Percentiles rank a stretch among this genome's conserved stretches.
Conservation (phyloP, 2,329 filamentous ascomycete genomes). For the Trichoderma guizhouense region DNA sequence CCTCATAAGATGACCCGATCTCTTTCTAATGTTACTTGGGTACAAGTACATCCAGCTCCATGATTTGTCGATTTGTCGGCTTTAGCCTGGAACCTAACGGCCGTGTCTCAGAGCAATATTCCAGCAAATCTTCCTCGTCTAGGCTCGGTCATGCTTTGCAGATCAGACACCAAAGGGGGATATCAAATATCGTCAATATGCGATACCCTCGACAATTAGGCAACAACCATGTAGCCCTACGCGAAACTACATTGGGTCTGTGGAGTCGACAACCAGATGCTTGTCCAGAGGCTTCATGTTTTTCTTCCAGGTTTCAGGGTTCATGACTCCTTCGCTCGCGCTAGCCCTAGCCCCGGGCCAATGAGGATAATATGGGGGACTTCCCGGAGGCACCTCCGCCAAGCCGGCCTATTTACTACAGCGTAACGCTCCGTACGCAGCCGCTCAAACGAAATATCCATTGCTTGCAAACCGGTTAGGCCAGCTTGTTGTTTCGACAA, state of each 20-base stretch:
- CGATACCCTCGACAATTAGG: background rate
- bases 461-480: background rate
- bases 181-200: slow-evolving; percentile 6
- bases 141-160: background rate
- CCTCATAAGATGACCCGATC: background rate
- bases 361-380: background rate
- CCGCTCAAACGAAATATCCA: background rate
- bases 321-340: slow-evolving; percentile 7
- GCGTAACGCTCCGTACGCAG: background rate
- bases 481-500: background rate
- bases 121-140: background rate
- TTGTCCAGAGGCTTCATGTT: background rate
- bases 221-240: slow-evolving; percentile 10
- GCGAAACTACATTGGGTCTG: slow-evolving; percentile 5
- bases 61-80: background rate
- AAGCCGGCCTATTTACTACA: background rate
- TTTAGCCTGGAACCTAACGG: background rate
- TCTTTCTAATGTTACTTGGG: background rate
- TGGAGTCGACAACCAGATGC: background rate
- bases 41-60: background rate
- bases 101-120: background rate
- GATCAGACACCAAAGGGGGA: slow-evolving; percentile 5
- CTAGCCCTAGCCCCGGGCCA: background rate
- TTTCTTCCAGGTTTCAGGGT: background rate
- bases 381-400: background rate